phyloP scores from a whole-genome alignment of 352 stramenopile genomes.

The Phytopythium oedochilum region DNA sequence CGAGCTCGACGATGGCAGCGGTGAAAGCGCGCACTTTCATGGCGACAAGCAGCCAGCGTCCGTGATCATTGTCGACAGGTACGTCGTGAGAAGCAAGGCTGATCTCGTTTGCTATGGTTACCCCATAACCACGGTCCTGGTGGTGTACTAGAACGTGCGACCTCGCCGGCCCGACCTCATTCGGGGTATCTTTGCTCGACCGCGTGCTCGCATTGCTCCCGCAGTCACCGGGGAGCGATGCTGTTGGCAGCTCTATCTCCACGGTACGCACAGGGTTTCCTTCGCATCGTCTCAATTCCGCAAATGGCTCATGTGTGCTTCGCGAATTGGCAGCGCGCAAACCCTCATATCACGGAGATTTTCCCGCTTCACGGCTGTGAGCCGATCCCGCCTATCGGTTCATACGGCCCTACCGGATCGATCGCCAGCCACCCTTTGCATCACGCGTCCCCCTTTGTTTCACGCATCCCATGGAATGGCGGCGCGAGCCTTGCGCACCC shows the following conservation, averaged over 20 bases:
- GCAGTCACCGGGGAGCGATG: conserved; percentile 19
- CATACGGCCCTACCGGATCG: conserved; percentile 1
- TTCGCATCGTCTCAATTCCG: too few relatives aligned
- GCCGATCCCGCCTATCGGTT: conserved; percentile 23
- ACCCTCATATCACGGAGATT: conserved; percentile 56
- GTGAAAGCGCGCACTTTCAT: conserved; percentile 17
- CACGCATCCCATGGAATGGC: conserved; percentile 61
- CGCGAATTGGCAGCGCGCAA: conserved; percentile 17
- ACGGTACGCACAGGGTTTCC: too few relatives aligned
- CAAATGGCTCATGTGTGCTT: conserved; percentile 8
- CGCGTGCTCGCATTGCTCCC: conserved; percentile 58
- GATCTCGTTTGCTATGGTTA: too few relatives aligned
- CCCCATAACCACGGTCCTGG: too few relatives aligned
- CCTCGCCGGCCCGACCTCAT: conserved; percentile 55
- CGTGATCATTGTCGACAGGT: conserved; percentile 70
- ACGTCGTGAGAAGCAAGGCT: too few relatives aligned
- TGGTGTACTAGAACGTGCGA: conserved; percentile 48
- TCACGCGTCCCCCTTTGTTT: conserved; percentile 49
- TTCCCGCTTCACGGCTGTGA: conserved; percentile 63
- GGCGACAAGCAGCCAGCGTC: conserved; percentile 44
- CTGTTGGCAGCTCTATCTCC: background rate
- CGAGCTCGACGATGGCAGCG: conserved; percentile 46
- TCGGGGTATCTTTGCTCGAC: conserved; percentile 65
- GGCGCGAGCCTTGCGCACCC: conserved; percentile 62
- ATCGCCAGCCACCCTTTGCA: conserved; percentile 9